Percentiles rank a stretch among this genome's conserved stretches.
These are phyloP conservation scores for Vanilla planifolia DNA, from an alignment of 106 monocot genomes.

Conservation along the genomic window DNA sequence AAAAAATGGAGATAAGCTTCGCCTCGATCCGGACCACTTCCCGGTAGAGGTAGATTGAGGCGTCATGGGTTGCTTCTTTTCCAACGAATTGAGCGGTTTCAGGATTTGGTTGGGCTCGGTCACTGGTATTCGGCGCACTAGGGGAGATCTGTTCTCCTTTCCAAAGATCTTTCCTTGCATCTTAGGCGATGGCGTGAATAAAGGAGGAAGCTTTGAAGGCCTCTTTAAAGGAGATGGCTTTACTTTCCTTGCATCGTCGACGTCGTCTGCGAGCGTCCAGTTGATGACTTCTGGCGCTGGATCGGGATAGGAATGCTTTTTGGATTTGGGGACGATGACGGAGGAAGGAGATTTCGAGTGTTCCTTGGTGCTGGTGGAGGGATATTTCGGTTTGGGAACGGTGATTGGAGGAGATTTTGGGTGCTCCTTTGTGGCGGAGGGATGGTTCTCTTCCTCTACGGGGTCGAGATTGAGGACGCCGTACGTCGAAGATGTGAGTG, in stretches of 20 bases:
- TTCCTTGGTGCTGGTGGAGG: background rate
- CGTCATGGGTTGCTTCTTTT: slow-evolving; percentile 1
- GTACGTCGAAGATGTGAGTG: slow-evolving; percentile 82
- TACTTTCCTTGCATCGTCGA: slow-evolving; percentile 22
- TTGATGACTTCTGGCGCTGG: slow-evolving; percentile 53
- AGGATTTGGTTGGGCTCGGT: slow-evolving; percentile 9
- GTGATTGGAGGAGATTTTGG: background rate
- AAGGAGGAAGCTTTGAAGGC: background rate
- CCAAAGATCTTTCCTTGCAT: background rate
- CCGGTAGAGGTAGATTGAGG: no score
- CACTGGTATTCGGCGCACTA: background rate
- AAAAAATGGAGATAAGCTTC: slow-evolving; percentile 62
- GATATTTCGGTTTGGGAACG: no score
- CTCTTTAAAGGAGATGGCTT: slow-evolving; percentile 40
- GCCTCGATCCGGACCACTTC: slow-evolving; percentile 13
- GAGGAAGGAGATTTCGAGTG: background rate
- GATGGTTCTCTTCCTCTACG: background rate
- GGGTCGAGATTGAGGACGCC: slow-evolving; percentile 66
- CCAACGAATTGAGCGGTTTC: slow-evolving; percentile 23
- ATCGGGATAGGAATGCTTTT: slow-evolving; percentile 12
- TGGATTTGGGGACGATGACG: slow-evolving; percentile 8
- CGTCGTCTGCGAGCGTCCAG: slow-evolving; percentile 49
- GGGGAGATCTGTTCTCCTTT: slow-evolving; percentile 21
- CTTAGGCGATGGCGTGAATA: slow-evolving; percentile 15
- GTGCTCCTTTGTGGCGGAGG: background rate